Base-by-base conservation (phyloP, 2,329 filamentous ascomycete species). In the Aspergillus quadrilineatus region DNA sequence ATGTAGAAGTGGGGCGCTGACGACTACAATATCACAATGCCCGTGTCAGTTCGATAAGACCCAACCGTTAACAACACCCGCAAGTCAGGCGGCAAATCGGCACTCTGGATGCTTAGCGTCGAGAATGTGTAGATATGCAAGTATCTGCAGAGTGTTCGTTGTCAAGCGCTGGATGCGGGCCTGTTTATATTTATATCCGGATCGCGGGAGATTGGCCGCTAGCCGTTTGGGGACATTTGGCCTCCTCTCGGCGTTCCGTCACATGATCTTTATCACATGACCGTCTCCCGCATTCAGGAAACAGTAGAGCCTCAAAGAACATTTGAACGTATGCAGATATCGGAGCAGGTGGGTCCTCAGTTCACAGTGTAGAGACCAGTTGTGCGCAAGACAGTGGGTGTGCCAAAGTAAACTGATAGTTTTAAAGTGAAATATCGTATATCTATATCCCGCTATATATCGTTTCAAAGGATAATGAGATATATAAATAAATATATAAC, bases 121-220 rank as follows among this genome's bases (percentile, higher is more conserved):
- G 2, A 22, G 17, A 7, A 42, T 47, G 29, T 12, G 3, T 6
- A 2, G 28, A 30, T 46, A 7, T 22, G 22, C 22, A 22, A 22
- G 22, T 22, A 7, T 32, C 6, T 17, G 29, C 2, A 41, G 30
- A 7, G 9, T 29, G 44, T 22, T 22, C 6, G 44, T n/a, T 15
- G 44, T 46, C 36, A 30, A 50, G 36, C 32, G 47, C 36, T 12
- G 14, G 17, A 34, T 6, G 34, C 15, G 32, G 32, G 47, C 12
- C 34, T 26, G 28, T n/a, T 15, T 22, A 6, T 49, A 49, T 49
- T 49, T 50, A 29, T 50, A 41, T 50, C 26, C 34, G 29, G 9
- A 47, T 47, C 44, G 22, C 47, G 47, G 47, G 47, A 50, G 47
- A 50, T 50, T 41, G 4, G 36, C 47, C 34, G 47, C 47, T 50